Evolutionary conservation across 2,329 filamentous ascomycete genomes (phyloP).

Genomic region (Paecilomyces sp.): DNA sequence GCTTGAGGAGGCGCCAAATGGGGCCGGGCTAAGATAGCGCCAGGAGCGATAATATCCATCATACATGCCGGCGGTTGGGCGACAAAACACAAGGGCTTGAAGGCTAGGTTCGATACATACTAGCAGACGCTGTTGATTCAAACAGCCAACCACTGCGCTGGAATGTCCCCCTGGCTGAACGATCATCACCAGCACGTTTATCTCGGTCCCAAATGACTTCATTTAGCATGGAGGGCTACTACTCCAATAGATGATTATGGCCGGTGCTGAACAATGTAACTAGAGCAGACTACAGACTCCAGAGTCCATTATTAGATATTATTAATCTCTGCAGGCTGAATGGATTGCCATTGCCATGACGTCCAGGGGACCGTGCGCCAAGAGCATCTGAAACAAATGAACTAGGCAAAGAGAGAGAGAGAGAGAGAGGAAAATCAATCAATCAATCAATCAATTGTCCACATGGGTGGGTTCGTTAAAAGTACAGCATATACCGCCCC

Average conservation of each 20-base stretch:
- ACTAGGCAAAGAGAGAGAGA: neutral
- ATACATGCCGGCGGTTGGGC: neutral
- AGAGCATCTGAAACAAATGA: neutral
- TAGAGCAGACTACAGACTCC: neutral
- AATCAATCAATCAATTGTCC: neutral
- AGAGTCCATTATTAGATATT: neutral
- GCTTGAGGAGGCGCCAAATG: neutral
- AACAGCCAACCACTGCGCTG: neutral
- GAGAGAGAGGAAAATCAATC: neutral
- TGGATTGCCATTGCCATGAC: neutral
- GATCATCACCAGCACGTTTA: neutral
- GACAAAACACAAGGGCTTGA: neutral
- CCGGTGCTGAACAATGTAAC: neutral
- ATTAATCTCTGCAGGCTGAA: neutral
- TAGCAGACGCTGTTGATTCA: neutral
- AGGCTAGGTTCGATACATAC: neutral
- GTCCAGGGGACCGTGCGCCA: neutral
- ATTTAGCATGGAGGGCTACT: too few species aligned
- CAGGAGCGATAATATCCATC: neutral
- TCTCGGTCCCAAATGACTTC: neutral
- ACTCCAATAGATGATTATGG: neutral
- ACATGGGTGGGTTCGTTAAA: conserved; percentile 1
- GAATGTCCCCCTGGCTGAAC: neutral
- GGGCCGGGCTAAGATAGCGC: neutral
- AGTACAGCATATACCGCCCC: conserved; percentile 1